phyloP scores from a whole-genome alignment of 495 filamentous ascomycete species.

The Tetracladium marchalianum region DNA sequence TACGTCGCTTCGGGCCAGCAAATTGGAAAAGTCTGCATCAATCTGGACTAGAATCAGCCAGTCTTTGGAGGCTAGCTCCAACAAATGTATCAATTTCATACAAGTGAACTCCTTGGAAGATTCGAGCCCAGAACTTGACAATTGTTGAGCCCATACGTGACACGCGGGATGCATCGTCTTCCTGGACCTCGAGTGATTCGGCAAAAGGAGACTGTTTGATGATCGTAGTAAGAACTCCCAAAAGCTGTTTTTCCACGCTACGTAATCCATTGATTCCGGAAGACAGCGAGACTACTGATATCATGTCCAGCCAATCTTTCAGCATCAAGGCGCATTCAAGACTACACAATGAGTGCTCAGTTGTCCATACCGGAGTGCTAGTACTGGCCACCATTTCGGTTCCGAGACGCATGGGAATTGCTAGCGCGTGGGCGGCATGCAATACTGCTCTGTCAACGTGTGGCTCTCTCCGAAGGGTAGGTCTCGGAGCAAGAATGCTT shows the following conservation, averaged over 20 bases:
- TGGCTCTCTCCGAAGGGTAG: conserved; percentile 47
- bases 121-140: conserved; percentile 5
- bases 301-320: conserved; percentile 41
- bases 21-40: conserved; percentile 21
- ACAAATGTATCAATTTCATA: conserved; percentile 13
- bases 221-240: conserved; percentile 5
- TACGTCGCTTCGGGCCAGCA: conserved; percentile 14
- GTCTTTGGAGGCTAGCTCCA: conserved; percentile 1
- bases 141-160: conserved; percentile 4
- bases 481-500: conserved; percentile 46
- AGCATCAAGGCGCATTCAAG: conserved; percentile 61
- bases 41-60: conserved; percentile 11
- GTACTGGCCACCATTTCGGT: conserved; percentile 59
- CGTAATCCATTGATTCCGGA: conserved; percentile 5
- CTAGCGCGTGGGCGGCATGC: conserved; percentile 57
- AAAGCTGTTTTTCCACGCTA: conserved; percentile 6
- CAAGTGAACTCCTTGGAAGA: conserved; percentile 11
- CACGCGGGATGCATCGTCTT: conserved; percentile 8
- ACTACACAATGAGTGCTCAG: conserved; percentile 60
- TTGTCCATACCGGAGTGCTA: conserved; percentile 59
- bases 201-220: conserved; percentile 10
- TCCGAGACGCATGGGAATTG: conserved; percentile 55
- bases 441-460: conserved; percentile 50
- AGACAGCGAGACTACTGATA: conserved; percentile 21
- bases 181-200: conserved; percentile 6